Conservation (phyloP, 495 filamentous ascomycete genomes). For the Alectoria sarmentosa region DNA sequence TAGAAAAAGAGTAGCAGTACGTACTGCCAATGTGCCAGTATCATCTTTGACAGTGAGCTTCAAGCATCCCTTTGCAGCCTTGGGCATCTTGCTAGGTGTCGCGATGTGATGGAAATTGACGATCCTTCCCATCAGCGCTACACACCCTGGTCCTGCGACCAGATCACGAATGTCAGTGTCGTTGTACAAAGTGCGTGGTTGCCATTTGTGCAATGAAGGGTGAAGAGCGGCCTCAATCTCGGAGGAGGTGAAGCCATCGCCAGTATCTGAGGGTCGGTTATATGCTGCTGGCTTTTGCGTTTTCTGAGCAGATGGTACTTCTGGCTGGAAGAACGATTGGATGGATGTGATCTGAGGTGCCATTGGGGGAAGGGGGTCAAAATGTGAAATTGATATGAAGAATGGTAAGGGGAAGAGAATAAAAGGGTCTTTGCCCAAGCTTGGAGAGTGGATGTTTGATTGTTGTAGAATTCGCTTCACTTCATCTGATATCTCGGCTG, state of each 20-base stretch:
- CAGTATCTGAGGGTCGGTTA: constrained; percentile 23
- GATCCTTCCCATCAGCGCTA: constrained; percentile 51
- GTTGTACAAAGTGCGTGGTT: constrained; percentile 47
- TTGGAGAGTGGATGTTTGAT: neutral
- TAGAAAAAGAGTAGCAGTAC: neutral
- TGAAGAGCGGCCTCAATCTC: constrained; percentile 38
- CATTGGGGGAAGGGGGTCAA: too few species aligned
- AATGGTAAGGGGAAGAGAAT: neutral
- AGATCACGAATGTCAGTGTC: constrained; percentile 44
- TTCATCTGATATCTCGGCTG: neutral
- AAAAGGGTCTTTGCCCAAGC: neutral
- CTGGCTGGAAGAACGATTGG: constrained; percentile 46
- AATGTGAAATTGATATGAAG: neutral
- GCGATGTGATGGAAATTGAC: constrained; percentile 45
- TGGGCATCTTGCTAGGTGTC: constrained; percentile 33
- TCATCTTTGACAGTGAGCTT: constrained; percentile 52
- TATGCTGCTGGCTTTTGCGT: constrained; percentile 1
- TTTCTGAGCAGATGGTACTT: constrained; percentile 17
- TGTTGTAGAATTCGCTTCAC: neutral
- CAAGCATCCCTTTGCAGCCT: constrained; percentile 43
- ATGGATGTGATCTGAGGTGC: constrained; percentile 38
- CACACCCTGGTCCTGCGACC: constrained; percentile 42
- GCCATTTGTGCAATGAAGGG: constrained; percentile 43
- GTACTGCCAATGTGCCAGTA: constrained; percentile 48
- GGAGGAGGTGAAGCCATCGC: constrained; percentile 46